phyloP scores from a whole-genome alignment of 176 grass and related monocot species.

The Areca catechu region DNA sequence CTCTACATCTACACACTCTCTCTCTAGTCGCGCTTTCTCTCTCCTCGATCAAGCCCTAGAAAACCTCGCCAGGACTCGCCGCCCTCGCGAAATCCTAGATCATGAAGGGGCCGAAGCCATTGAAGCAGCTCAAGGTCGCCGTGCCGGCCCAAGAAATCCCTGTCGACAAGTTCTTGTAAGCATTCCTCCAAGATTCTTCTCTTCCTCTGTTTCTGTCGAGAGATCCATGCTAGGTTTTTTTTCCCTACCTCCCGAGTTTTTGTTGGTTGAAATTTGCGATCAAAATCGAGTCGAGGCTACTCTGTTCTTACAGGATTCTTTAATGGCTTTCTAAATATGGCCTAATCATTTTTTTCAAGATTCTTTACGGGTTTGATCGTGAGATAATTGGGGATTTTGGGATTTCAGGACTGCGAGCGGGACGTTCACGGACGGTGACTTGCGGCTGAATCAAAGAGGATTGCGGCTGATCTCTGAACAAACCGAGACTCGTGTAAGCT shows the following conservation, averaged over 20 bases:
- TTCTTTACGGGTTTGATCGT: conserved; percentile 1
- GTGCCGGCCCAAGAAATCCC: conserved; percentile 64
- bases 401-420: conserved; percentile 80
- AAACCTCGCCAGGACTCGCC: conserved; percentile 20
- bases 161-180: conserved; percentile 74
- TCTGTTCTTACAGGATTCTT: too few relatives aligned
- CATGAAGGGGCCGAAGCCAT: conserved; percentile 71
- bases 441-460: conserved; percentile 73
- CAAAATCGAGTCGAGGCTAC: too few relatives aligned
- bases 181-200: too few relatives aligned
- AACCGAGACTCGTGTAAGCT: conserved; percentile 35
- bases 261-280: too few relatives aligned
- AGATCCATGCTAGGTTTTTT: too few relatives aligned
- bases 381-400: not conserved
- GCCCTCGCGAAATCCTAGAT: conserved; percentile 1
- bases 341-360: not conserved
- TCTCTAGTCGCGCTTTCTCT: too few relatives aligned
- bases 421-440: conserved; percentile 84
- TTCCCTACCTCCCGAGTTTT: too few relatives aligned
- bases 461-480: conserved; percentile 57
- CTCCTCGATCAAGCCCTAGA: not conserved
- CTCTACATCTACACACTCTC: too few relatives aligned
- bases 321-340: not conserved
- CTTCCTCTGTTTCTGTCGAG: too few relatives aligned
- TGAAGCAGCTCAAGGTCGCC: conserved; percentile 56